phyloP scores from a whole-genome alignment of 192 early-diverging fungal genomes.

The Diversispora eburnea region DNA sequence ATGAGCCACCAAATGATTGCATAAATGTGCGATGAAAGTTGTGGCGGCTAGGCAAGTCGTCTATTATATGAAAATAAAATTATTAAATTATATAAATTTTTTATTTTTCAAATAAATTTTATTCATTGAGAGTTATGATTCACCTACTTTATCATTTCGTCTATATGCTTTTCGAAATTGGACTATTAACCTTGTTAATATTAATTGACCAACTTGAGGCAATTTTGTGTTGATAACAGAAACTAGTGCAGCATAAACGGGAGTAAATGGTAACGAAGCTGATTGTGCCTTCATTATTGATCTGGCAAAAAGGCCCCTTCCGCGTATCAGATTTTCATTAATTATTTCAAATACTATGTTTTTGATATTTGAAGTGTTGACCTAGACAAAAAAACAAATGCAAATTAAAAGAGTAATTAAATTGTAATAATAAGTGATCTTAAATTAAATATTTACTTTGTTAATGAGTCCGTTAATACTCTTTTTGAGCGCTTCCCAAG shows the following conservation, averaged over 20 bases:
- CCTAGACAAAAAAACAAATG: conserved; percentile 33
- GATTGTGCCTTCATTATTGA: conserved; percentile 88
- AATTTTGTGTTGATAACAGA: conserved; percentile 94
- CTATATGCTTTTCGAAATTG: conserved; percentile 91
- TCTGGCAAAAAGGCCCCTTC: conserved; percentile 82
- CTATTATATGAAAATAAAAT: conserved; percentile 13
- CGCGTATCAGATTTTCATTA: conserved; percentile 86
- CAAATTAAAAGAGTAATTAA: neutral
- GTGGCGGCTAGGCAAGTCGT: conserved; percentile 75
- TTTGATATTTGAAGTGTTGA: conserved; percentile 88
- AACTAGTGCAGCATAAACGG: conserved; percentile 84
- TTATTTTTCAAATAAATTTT: neutral
- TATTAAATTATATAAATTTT: neutral
- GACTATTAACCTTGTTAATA: conserved; percentile 76
- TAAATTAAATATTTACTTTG: conserved; percentile 49
- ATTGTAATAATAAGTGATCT: neutral
- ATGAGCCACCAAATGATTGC: conserved; percentile 85
- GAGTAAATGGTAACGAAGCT: conserved; percentile 82
- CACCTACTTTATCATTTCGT: conserved; percentile 78
- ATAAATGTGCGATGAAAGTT: conserved; percentile 88
- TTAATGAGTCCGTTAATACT: conserved; percentile 93
- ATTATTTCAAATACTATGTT: conserved; percentile 86
- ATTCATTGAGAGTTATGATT: neutral
- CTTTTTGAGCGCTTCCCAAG: conserved; percentile 94
- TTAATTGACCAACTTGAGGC: conserved; percentile 83